Conservation (phyloP, 2,329 filamentous ascomycete species). For the Simplicillium sp. region DNA sequence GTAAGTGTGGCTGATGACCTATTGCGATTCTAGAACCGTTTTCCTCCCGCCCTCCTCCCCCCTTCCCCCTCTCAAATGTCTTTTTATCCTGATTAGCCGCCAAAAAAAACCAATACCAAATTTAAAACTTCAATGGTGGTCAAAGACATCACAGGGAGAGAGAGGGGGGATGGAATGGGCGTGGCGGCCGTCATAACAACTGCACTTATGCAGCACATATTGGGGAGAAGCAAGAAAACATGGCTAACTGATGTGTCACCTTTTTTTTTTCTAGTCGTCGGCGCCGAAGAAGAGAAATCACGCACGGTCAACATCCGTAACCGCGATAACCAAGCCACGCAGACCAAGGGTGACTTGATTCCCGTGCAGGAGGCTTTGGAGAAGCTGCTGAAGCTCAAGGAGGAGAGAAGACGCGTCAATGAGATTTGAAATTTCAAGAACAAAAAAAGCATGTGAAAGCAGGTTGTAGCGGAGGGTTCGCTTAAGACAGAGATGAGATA, state of each 20-base stretch:
- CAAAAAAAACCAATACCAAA: background rate
- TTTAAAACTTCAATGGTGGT: too few relatives aligned
- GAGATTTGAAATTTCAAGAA: conserved; percentile 17
- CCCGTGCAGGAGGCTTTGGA: conserved; percentile 46
- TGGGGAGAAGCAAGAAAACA: too few relatives aligned
- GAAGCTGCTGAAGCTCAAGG: conserved; percentile 42
- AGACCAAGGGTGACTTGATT: conserved; percentile 51
- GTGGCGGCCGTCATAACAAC: too few relatives aligned
- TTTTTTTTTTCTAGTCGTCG: conserved; percentile 37
- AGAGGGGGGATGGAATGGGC: too few relatives aligned
- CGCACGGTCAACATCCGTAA: conserved; percentile 55
- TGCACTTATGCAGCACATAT: too few relatives aligned
- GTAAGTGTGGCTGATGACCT: conserved; percentile 26
- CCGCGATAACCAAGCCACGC: conserved; percentile 52
- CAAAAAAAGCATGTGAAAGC: background rate
- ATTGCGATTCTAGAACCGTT: too few relatives aligned
- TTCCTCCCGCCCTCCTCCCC: background rate
- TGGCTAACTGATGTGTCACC: background rate
- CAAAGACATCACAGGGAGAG: too few relatives aligned
- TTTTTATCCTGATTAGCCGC: background rate
- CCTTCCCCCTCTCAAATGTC: background rate
- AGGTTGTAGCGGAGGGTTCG: too few relatives aligned
- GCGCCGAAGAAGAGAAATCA: conserved; percentile 50
- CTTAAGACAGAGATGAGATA: too few relatives aligned
- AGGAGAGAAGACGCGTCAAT: conserved; percentile 30